Base-by-base conservation (phyloP, 2,329 filamentous ascomycete genomes). In the Aspergillus spinulosporus region DNA sequence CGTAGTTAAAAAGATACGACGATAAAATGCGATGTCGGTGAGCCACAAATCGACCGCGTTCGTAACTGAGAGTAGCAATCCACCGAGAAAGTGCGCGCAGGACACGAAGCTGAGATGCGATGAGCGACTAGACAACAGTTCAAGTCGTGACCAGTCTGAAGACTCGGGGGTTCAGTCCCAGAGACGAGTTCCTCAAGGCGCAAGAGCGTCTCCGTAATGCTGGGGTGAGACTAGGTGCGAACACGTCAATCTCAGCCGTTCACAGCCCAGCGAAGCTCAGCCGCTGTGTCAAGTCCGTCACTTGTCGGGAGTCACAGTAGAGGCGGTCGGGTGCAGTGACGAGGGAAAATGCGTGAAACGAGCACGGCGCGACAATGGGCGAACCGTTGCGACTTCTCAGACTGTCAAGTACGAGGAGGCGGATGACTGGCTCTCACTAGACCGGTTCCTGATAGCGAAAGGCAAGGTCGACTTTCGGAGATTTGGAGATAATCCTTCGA, bases 271-370 rank as follows among this genome's bases (percentile, higher is more conserved):
- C 34, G 8, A 36, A 54, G 58, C 55, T 48, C 45, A 59, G 58
- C 56, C 52, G 56, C 61, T 44, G 43, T 37, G 46, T 52, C 48
- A 53, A 57, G 43, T 28, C 49, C 40, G n/a, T 55, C 36, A 29
- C 49, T 44, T 28, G 15, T 26, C 26, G 37, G 54, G 53, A 50
- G 52, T 53, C 52, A 42, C 28, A 50, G 60, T 57, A 64, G 52
- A 31, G 34, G 32, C 28, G 12, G 54, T 34, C 11, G 50, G 21
- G 50, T 26, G 39, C 34, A 46, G n/a, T 8, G 26, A 21, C 34
- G 26, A 47, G 40, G 28, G 3, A 36, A 15, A 29, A 8, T 21
- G 15, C 3, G n/a, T 45, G n/a, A 26, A 44, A 50, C 12, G 29
- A 36, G n/a, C 14, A 52, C 49, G 21, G 40, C 29, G 39, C 49